Conservation (phyloP, 106 monocot genomes). For the Vanilla planifolia region DNA sequence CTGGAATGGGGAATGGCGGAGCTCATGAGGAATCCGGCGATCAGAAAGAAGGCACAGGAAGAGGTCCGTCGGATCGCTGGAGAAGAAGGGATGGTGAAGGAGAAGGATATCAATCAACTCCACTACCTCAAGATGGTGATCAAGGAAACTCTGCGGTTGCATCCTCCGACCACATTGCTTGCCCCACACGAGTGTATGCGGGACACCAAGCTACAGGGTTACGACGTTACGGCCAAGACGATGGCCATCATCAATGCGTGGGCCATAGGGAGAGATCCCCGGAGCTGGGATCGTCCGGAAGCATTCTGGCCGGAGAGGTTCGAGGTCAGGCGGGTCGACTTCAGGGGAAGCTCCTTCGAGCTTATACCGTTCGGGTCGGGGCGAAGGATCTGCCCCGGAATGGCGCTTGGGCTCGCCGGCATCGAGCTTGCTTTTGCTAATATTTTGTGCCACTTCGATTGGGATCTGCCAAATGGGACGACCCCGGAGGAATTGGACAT, state of each 20-base stretch:
- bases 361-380: constrained; percentile 14
- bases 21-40: constrained; percentile 10
- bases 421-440: constrained; percentile 11
- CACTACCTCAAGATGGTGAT: constrained; percentile 7
- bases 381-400: constrained; percentile 11
- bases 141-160: constrained; percentile 8
- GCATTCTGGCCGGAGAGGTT: constrained; percentile 11
- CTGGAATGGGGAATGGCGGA: constrained; percentile 16
- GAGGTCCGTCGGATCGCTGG: constrained; percentile 7
- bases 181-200: constrained; percentile 3
- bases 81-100: background rate
- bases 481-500: constrained; percentile 1
- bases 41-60: constrained; percentile 12
- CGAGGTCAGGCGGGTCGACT: background rate
- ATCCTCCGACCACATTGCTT: constrained; percentile 8
- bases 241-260: background rate
- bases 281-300: constrained; percentile 5
- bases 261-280: constrained; percentile 8
- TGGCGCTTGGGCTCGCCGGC: background rate
- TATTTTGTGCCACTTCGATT: constrained; percentile 8
- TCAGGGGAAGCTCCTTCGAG: constrained; percentile 6
- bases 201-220: constrained; percentile 8
- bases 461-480: constrained; percentile 11
- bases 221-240: constrained; percentile 5
- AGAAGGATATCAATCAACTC: constrained; percentile 4